Conservation (phyloP, 257 asterid species). For the Knoxia roxburghii region DNA sequence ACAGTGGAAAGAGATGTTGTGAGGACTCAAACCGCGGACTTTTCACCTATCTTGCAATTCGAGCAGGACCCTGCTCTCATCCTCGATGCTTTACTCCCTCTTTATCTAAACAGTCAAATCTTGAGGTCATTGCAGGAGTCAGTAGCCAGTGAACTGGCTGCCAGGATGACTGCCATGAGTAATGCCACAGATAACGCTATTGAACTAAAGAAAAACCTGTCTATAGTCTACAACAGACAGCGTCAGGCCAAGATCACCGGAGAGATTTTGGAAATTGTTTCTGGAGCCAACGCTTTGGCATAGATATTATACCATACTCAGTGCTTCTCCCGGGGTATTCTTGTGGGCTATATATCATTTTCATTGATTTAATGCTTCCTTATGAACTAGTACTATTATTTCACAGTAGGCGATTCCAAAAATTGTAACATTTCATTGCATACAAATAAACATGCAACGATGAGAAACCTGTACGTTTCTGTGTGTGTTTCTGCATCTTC, state of each 20-base stretch:
- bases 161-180: slow-evolving; percentile 95
- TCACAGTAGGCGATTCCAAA: slow-evolving; percentile 25
- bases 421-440: slow-evolving; percentile 36
- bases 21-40: slow-evolving; percentile 54
- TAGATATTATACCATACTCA: slow-evolving; percentile 22
- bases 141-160: slow-evolving; percentile 83
- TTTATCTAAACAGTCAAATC: slow-evolving; percentile 82
- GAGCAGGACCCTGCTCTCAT: slow-evolving; percentile 94
- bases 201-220: slow-evolving; percentile 58
- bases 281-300: slow-evolving; percentile 64
- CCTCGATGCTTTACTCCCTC: slow-evolving; percentile 82
- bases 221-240: slow-evolving; percentile 60
- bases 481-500: slow-evolving; percentile 1
- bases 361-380: slow-evolving; percentile 20
- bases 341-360: slow-evolving; percentile 17
- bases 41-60: slow-evolving; percentile 78
- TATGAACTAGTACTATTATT: slow-evolving; percentile 28
- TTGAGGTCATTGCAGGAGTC: slow-evolving; percentile 84
- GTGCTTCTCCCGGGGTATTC: slow-evolving; percentile 28
- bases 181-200: slow-evolving; percentile 67
- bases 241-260: slow-evolving; percentile 94
- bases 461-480: too few relatives aligned
- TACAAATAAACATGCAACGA: slow-evolving; percentile 28
- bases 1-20: slow-evolving; percentile 71
- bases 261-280: slow-evolving; percentile 89